Evolutionary conservation across 345 rosid genomes (phyloP), one percentile per base, ranked within the genome.

Genomic region (Heritiera littoralis): DNA sequence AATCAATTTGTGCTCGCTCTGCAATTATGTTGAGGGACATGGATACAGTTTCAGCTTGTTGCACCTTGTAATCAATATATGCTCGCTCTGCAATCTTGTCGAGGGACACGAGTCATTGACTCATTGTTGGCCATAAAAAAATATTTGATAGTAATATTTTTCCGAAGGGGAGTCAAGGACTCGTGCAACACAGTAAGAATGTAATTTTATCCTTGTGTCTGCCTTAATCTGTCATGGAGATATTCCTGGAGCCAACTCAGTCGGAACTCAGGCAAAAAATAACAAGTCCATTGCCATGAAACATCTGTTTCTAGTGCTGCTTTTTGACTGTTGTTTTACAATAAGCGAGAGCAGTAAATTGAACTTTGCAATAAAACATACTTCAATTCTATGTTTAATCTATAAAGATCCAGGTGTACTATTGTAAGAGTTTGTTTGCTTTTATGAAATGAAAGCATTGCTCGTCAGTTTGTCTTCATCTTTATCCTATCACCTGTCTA

Each of bases 161-260:
- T 11, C 28, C 28, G 28, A 23, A 23, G 28, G 0, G 28, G 28
- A 23, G 28, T 23, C 28, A 23, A 23, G 28, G 28, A 23, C 28
- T 23, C 28, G 28, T 23, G 28, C 28, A 23, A 23, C 28, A 23
- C 28, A 23, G 59, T 70, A 7, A 49, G 17, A 49, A 51, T 5
- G 2, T 71, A 11, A 51, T 49, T 49, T 11, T 49, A 18, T 48
- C 60, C 0, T 30, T 71, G 75, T 45, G 60, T 20, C 40, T 71
- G 17, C 75, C 60, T 28, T 41, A 71, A 49, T 71, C 75, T 51
- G 59, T 28, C 20, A 71, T 71, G 75, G 35, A 49, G 38, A 51
- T 7, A 5, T 71, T 71, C 40, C 59, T 13, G 40, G 20, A 28
- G 75, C 6, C 51, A 49, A 28, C 51, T 20, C 75, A 5, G 20